These are phyloP conservation scores for Acer saccharum DNA, from an alignment of 345 rosid genomes.

Conservation along the genomic window DNA sequence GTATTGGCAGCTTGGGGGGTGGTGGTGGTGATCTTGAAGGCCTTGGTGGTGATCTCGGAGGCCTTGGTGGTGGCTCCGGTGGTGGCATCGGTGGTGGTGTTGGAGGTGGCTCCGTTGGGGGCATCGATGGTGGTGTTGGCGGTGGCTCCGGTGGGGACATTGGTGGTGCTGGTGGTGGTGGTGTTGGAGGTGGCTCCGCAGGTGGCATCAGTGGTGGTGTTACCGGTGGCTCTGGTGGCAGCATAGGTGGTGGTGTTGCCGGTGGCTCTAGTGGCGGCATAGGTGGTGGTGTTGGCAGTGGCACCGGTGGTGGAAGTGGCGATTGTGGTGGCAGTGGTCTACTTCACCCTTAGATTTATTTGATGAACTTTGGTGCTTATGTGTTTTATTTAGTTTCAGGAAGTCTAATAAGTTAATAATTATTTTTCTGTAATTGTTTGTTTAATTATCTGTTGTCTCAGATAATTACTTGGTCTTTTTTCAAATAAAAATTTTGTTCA, in stretches of 20 bases:
- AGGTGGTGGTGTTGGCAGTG: slow-evolving; percentile 5
- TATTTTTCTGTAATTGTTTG: background rate
- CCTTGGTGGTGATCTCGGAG: background rate
- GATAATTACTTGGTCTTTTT: too few species aligned
- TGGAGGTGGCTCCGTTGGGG: background rate
- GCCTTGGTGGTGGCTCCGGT: background rate
- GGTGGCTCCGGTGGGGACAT: background rate
- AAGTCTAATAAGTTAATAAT: background rate
- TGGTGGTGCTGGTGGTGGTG: too few species aligned
- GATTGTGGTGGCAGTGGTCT: slow-evolving; percentile 2
- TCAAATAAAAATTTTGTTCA: too few species aligned
- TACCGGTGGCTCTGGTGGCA: too few species aligned
- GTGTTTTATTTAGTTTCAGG: background rate
- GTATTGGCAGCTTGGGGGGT: background rate
- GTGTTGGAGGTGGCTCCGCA: too few species aligned
- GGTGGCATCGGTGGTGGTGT: background rate
- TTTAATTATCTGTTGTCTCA: background rate
- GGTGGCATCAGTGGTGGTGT: too few species aligned
- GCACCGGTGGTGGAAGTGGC: slow-evolving; percentile 17
- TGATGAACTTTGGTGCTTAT: background rate
- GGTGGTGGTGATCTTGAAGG: background rate
- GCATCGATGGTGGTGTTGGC: background rate
- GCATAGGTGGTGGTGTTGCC: background rate
- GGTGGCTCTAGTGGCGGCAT: background rate
- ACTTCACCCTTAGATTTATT: background rate